phyloP scores from a whole-genome alignment of 768 basidiomycete species.

The Amyloporia xantha region DNA sequence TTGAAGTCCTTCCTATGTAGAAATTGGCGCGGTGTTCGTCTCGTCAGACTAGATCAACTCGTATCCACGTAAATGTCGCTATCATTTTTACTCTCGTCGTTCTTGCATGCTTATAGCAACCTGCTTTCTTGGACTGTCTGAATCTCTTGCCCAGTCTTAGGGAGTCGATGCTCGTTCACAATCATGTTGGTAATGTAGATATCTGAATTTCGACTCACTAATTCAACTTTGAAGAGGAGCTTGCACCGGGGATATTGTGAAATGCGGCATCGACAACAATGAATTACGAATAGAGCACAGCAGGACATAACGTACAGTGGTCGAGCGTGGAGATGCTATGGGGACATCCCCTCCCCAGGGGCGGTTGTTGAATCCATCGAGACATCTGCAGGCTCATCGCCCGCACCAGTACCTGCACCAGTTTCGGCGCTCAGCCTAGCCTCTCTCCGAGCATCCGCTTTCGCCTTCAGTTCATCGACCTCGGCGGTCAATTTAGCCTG shows the following conservation, averaged over 20 bases:
- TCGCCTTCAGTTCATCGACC: constrained; percentile 46
- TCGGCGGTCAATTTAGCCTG: constrained; percentile 58
- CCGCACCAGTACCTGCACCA: not conserved
- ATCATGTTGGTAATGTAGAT: too few relatives aligned
- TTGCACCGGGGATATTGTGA: too few relatives aligned
- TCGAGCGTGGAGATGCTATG: not conserved
- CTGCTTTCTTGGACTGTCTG: too few relatives aligned
- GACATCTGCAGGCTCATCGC: constrained; percentile 9
- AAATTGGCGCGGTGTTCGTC: not conserved
- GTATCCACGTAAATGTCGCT: not conserved
- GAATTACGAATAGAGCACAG: not conserved
- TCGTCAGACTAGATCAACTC: too few relatives aligned
- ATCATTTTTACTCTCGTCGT: not conserved
- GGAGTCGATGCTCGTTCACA: too few relatives aligned
- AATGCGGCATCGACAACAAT: too few relatives aligned
- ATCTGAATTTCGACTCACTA: too few relatives aligned
- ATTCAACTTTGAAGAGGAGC: too few relatives aligned
- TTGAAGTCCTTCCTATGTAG: not conserved
- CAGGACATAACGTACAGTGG: not conserved
- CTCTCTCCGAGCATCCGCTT: constrained; percentile 39
- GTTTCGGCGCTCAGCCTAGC: constrained; percentile 19
- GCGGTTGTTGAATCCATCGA: constrained; percentile 9
- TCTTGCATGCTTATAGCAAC: not conserved
- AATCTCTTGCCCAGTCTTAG: too few relatives aligned
- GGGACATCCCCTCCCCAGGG: not conserved